Base-by-base conservation (phyloP, 2,329 filamentous ascomycete species). In the Drechslerella coelobrocha region DNA sequence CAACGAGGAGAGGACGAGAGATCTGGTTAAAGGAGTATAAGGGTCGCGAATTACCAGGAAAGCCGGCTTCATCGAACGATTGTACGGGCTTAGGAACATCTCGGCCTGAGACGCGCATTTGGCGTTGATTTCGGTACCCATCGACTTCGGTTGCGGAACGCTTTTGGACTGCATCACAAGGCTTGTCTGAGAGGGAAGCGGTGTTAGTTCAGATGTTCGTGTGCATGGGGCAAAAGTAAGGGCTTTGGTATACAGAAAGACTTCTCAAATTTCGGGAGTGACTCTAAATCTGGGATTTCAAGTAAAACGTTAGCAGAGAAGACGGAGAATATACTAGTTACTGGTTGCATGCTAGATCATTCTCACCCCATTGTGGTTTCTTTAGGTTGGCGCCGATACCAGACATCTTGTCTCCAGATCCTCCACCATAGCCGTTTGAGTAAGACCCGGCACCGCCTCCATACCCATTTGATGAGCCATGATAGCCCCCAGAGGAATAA, bases 191-290 rank as follows among this genome's bases (percentile, higher is more conserved):
- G 39, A 14, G 21, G 26, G 10, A 31, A 29, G 19, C 14, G 7
- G 3, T 21, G 24, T 51, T 51, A 51, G 47, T 12, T 10, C 12
- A 8, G 24, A 12, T 43, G n/a, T 45, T 14, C 17, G 29, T 8
- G 34, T 56, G 43, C 51, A 26, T 9, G 23, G 41, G 23, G 19
- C 26, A 10, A n/a, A 4, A 34, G 39, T 8, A 1, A 12, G 24
- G 2, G n/a, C 19, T 21, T 39, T 12, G 19, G 14, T 72, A 10
- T 65, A 74, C 73, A 99, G 83, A 99, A 99, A 7, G 90, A 92
- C 82, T 99, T 99, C 80, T 99, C 94, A 82, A 99, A 99, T 81
- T 97, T 97, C 76, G 94, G 93, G 48, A 99, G 78, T 5, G 88
- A 80, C 77, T 80, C 83, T 59, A 94, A 77, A 79, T 99, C 94